A percentile compares a stretch with the other conserved stretches of the same genome.
These are phyloP conservation scores for Phytophthora crassamura DNA, from an alignment of 352 stramenopile species.

Conservation along the genomic window DNA sequence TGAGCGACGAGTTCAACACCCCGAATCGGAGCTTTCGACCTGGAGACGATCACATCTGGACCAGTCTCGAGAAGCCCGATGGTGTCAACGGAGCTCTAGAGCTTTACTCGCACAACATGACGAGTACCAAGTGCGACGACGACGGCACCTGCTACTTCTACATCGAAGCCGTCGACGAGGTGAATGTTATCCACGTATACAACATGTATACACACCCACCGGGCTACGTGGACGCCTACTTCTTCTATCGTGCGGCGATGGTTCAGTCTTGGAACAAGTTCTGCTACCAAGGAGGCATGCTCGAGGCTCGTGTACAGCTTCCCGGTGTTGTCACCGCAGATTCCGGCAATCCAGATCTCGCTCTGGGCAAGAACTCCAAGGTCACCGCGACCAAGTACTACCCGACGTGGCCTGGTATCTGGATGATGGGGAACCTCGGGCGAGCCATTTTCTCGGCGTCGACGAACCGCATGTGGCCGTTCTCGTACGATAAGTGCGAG, in stretches of 20 bases:
- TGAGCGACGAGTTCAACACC: constrained; percentile 96
- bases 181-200: too few species aligned
- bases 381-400: constrained; percentile 72
- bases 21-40: constrained; percentile 89
- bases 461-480: too few species aligned
- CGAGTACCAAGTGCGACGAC: too few species aligned
- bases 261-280: too few species aligned
- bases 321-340: constrained; percentile 76
- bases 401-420: constrained; percentile 91
- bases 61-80: constrained; percentile 94
- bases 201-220: too few species aligned
- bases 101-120: too few species aligned
- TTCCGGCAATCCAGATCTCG: constrained; percentile 50
- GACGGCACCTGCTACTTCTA: too few species aligned
- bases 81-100: constrained; percentile 86
- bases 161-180: too few species aligned
- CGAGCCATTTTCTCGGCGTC: constrained; percentile 94
- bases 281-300: too few species aligned
- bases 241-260: too few species aligned
- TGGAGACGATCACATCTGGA: constrained; percentile 94
- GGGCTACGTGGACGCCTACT: too few species aligned
- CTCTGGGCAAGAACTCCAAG: constrained; percentile 29
- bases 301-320: constrained; percentile 89
- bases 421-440: constrained; percentile 94
- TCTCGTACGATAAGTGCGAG: too few species aligned